Conservation (phyloP, 192 early-diverging fungal species). For the Chytriomyces confervae region DNA sequence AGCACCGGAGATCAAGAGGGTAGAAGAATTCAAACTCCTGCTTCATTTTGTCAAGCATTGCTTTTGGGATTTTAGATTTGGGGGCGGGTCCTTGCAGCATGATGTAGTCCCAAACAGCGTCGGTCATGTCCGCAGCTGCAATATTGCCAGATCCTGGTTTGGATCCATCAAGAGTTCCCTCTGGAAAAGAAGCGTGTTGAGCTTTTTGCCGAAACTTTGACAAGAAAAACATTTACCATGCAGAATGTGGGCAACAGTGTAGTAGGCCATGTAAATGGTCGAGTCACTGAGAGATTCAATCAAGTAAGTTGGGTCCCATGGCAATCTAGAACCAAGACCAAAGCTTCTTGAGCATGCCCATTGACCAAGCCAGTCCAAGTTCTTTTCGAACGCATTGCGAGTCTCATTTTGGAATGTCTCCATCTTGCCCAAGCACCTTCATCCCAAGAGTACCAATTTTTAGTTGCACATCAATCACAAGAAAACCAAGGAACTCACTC, state of each 20-base stretch:
- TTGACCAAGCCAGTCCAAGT: conserved; percentile 90
- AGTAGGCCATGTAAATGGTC: conserved; percentile 99
- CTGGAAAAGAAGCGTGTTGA: conserved; percentile 36
- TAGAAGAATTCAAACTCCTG: conserved; percentile 98
- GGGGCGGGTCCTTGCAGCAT: conserved; percentile 72
- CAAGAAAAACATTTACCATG: conserved; percentile 56
- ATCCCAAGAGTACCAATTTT: neutral
- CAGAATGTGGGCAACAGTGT: conserved; percentile 92
- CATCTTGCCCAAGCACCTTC: conserved; percentile 73
- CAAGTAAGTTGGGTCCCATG: conserved; percentile 91
- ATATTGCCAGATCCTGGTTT: conserved; percentile 78
- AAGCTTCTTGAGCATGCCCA: conserved; percentile 97
- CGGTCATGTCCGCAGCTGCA: conserved; percentile 84
- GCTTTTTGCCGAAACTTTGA: neutral
- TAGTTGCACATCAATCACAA: neutral
- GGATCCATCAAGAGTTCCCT: conserved; percentile 82
- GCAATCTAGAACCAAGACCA: conserved; percentile 90
- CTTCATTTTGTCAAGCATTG: conserved; percentile 76
- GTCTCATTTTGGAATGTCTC: conserved; percentile 83
- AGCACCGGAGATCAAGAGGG: conserved; percentile 92
- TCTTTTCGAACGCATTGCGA: conserved; percentile 81
- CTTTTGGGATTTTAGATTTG: conserved; percentile 64
- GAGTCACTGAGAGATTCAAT: conserved; percentile 98
- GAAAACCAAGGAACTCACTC: conserved; percentile 12
- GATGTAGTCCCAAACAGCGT: conserved; percentile 92